Evolutionary conservation across 73 alveolate species (phyloP), one percentile per base, ranked within the genome.

Genomic region (Paramecium primaurelia): DNA sequence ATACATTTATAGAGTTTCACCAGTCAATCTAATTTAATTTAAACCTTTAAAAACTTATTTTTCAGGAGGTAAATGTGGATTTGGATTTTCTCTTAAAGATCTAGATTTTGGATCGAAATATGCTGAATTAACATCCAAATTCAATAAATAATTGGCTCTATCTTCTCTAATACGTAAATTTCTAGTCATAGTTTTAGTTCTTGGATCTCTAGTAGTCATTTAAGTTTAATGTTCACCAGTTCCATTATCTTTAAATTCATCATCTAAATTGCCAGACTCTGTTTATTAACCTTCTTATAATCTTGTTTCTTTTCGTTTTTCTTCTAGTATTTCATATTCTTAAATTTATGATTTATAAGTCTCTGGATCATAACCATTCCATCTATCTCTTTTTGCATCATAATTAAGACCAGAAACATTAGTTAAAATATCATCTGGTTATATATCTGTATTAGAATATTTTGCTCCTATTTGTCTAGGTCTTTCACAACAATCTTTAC

Each of bases 291-390:
- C 75, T 93, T 88, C 88, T 85, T 95, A 60, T 1, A 84, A 64
- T 86, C 93, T 88, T 59, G 88, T 68, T 86, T 58, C 95, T 86
- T 88, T 58, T 88, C 95, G 73, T 93, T 92, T 94, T 71, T 92
- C 97, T 73, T 96, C 96, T 6, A 95, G 59, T 14, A 77, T 73
- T 59, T 95, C 93, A 95, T 95, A 93, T 84, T 96, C 96, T 22
- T 93, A 68, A 20, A 96, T 86, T 25, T 93, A 94, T 58, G 59
- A 71, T 83, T 75, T 95, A 88, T 95, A 95, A 86, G 85, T 71
- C 26, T 86, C 93, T 16, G 98, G 98, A 89, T 97, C 98, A 86
- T 95, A 98, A 16, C 99, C 99, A 94, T 98, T 98, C 98, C 99
- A 98, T 86, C 99, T 93, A 91, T 98, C 99, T 86, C 98, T 95